These are phyloP conservation scores for Exophiala sp. DNA, from an alignment of 2,329 filamentous ascomycete species.

Conservation along the genomic window DNA sequence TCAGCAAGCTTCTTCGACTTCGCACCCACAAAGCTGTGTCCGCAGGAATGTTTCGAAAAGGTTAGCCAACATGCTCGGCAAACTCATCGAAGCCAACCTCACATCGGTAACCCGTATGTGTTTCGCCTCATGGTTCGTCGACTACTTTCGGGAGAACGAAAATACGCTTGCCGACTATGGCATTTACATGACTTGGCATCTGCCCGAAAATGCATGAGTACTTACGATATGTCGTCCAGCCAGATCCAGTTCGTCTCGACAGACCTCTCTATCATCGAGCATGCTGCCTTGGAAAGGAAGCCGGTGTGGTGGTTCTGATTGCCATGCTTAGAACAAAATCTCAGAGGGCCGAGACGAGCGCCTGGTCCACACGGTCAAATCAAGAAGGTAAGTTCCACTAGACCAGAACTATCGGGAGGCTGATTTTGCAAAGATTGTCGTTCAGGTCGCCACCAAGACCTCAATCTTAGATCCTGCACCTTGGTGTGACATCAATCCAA, in stretches of 20 bases:
- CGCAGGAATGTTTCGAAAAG: conserved; percentile 58
- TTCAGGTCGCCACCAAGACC: too few relatives aligned
- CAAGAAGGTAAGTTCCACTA: conserved; percentile 49
- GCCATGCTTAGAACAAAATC: conserved; percentile 65
- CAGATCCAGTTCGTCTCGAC: conserved; percentile 65
- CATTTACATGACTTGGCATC: conserved; percentile 59
- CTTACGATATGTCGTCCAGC: conserved; percentile 66
- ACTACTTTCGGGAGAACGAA: conserved; percentile 47
- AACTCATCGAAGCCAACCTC: conserved; percentile 62
- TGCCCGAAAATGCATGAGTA: conserved; percentile 60
- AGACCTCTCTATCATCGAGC: conserved; percentile 62
- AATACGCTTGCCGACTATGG: conserved; percentile 63
- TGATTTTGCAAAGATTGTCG: too few relatives aligned
- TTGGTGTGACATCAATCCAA: too few relatives aligned
- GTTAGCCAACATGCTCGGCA: conserved; percentile 57
- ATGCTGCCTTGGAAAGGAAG: conserved; percentile 61
- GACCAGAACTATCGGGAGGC: too few relatives aligned
- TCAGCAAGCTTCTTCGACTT: too few relatives aligned
- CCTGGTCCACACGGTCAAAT: conserved; percentile 63
- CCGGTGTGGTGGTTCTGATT: conserved; percentile 60
- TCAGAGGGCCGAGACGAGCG: conserved; percentile 59
- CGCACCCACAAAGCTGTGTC: conserved; percentile 64
- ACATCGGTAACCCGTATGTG: conserved; percentile 57
- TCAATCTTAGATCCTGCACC: too few relatives aligned
- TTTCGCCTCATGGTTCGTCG: conserved; percentile 52